Evolutionary conservation across 768 basidiomycete genomes (phyloP).

Genomic region (Infundibulicybe gibba): DNA sequence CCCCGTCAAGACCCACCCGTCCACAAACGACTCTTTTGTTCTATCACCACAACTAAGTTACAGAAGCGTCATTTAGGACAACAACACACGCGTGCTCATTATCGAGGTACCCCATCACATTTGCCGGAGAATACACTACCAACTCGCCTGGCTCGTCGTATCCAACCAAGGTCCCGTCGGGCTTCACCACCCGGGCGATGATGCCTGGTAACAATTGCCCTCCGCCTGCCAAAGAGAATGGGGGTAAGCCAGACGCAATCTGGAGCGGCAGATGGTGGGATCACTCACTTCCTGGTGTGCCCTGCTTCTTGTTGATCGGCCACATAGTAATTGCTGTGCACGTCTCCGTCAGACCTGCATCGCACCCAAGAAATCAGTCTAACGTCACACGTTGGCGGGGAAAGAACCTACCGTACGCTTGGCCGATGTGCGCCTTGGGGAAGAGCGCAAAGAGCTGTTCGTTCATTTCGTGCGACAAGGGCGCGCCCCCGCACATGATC

Average conservation of each 20-base stretch:
- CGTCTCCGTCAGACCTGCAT: constrained; percentile 64
- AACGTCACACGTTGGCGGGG: background rate
- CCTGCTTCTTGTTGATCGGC: constrained; percentile 41
- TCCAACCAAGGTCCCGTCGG: constrained; percentile 51
- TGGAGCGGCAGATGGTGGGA: too few species aligned
- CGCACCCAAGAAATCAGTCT: background rate
- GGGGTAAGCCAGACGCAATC: too few species aligned
- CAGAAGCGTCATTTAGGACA: background rate
- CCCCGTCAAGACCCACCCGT: constrained; percentile 74
- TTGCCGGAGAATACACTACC: constrained; percentile 47
- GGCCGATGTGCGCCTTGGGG: constrained; percentile 51
- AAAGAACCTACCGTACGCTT: constrained; percentile 47
- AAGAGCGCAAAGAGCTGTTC: constrained; percentile 45
- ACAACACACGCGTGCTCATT: constrained; percentile 58
- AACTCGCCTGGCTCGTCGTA: constrained; percentile 63
- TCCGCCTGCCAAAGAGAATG: constrained; percentile 27
- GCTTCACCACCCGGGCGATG: constrained; percentile 49
- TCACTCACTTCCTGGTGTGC: constrained; percentile 45
- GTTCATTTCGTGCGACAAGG: constrained; percentile 51
- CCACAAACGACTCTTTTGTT: constrained; percentile 63
- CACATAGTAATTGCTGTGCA: constrained; percentile 50
- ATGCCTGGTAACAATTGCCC: constrained; percentile 57
- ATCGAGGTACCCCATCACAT: constrained; percentile 54
- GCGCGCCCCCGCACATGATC: constrained; percentile 57
- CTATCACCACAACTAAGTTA: constrained; percentile 29